A percentile compares a stretch with the other conserved stretches of the same genome.
phyloP scores from a whole-genome alignment of 441 rosid genomes.

The Erodium texanum region DNA sequence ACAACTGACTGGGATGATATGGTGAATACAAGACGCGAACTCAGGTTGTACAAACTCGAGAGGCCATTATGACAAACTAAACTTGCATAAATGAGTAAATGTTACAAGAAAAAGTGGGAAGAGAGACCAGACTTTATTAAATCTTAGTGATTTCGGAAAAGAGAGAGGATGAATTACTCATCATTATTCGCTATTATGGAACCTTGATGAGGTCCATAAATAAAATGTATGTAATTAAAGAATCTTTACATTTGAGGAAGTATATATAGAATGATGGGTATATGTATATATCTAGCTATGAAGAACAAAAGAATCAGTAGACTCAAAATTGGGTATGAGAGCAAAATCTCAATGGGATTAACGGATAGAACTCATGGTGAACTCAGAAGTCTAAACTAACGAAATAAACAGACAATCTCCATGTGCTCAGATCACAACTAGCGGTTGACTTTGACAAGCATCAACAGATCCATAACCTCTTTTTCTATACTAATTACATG shows the following conservation, averaged over 20 bases:
- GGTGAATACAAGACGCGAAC: slow-evolving; percentile 22
- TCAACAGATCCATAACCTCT: slow-evolving; percentile 30
- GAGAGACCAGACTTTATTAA: slow-evolving; percentile 20
- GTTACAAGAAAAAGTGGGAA: slow-evolving; percentile 25
- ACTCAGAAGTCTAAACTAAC: slow-evolving; percentile 22
- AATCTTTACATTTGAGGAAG: slow-evolving; percentile 29
- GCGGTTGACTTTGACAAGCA: slow-evolving; percentile 24
- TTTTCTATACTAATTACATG: slow-evolving; percentile 20
- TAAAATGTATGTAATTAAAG: slow-evolving; percentile 17
- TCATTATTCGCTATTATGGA: slow-evolving; percentile 20
- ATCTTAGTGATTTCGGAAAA: slow-evolving; percentile 9
- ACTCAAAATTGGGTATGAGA: slow-evolving; percentile 19
- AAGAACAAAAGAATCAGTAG: slow-evolving; percentile 31
- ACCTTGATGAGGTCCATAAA: slow-evolving; percentile 17
- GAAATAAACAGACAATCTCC: slow-evolving; percentile 31
- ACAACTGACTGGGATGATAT: slow-evolving; percentile 12
- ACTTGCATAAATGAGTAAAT: slow-evolving; percentile 27
- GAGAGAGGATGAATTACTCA: slow-evolving; percentile 17
- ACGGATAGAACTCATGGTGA: slow-evolving; percentile 31
- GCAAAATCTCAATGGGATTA: slow-evolving; percentile 22
- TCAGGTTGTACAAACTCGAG: slow-evolving; percentile 36
- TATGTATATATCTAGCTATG: slow-evolving; percentile 21
- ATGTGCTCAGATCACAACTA: slow-evolving; percentile 28
- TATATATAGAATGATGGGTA: slow-evolving; percentile 16
- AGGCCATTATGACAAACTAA: slow-evolving; percentile 39